Percentiles rank a stretch among this genome's conserved stretches.
Conservation (phyloP, 2,329 filamentous ascomycete species). For the Colletotrichum siamense region DNA sequence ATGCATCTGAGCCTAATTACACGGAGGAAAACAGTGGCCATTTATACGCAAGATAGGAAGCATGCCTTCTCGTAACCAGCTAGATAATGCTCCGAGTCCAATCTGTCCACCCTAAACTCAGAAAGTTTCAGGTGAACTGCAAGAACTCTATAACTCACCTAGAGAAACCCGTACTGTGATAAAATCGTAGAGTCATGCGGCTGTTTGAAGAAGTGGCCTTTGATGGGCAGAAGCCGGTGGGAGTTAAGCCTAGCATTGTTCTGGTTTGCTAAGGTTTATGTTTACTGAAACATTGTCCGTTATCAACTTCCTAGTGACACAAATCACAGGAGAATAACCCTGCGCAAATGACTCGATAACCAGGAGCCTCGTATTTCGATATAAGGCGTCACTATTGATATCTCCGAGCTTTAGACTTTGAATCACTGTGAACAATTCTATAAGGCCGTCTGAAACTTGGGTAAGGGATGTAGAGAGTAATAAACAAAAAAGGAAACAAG, state of each 20-base stretch:
- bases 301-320: not conserved
- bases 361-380: accelerated
- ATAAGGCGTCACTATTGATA: accelerated
- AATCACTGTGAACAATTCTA: not conserved
- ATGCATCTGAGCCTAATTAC: not conserved
- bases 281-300: not conserved
- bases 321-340: not conserved
- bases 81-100: accelerated
- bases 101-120: not conserved
- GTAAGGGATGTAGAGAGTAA: not conserved
- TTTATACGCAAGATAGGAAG: not conserved
- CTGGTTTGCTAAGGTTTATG: not conserved
- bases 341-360: not conserved
- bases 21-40: not conserved
- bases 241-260: not conserved
- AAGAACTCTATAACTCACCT: not conserved
- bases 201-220: not conserved
- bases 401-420: not conserved
- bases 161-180: accelerated
- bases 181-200: not conserved
- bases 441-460: not conserved
- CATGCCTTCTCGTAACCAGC: accelerated
- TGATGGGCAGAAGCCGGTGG: not conserved
- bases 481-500: too few relatives aligned
- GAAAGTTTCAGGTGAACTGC: not conserved